phyloP scores from a whole-genome alignment of 2,329 filamentous ascomycete species.

The Penicillium oxalicum region DNA sequence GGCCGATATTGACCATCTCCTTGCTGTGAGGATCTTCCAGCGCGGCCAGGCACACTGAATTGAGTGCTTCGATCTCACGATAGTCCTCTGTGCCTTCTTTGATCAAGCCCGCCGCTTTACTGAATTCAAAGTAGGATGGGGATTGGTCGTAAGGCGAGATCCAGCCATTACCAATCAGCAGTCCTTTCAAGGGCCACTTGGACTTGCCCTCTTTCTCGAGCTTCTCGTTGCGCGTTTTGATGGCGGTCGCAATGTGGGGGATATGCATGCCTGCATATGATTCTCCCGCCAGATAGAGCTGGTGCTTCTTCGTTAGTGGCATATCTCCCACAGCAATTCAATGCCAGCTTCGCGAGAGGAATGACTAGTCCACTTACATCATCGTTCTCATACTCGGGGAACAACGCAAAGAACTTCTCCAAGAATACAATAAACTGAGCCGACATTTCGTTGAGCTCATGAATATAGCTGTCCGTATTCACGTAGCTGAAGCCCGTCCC shows the following conservation, averaged over 20 bases:
- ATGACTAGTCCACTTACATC: slow-evolving; percentile 61
- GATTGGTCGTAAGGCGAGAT: slow-evolving; percentile 89
- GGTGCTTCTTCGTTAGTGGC: too few species aligned
- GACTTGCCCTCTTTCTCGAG: slow-evolving; percentile 31
- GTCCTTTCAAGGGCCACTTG: slow-evolving; percentile 72
- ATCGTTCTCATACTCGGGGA: slow-evolving; percentile 85
- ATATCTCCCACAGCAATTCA: slow-evolving; percentile 9
- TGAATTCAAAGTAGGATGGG: slow-evolving; percentile 73
- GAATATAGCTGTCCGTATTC: slow-evolving; percentile 78
- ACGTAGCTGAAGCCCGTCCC: slow-evolving; percentile 96
- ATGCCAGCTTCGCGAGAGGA: too few species aligned
- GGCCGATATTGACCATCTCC: slow-evolving; percentile 59
- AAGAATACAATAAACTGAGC: slow-evolving; percentile 80
- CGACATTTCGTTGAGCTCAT: slow-evolving; percentile 84
- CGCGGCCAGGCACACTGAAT: slow-evolving; percentile 60
- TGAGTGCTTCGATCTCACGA: slow-evolving; percentile 61
- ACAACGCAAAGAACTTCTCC: slow-evolving; percentile 84
- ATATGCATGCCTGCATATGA: slow-evolving; percentile 97
- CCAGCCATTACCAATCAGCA: slow-evolving; percentile 97
- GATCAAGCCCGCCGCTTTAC: slow-evolving; percentile 70
- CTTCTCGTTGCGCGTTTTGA: slow-evolving; percentile 79
- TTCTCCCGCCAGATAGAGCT: slow-evolving; percentile 94
- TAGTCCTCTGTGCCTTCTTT: slow-evolving; percentile 59
- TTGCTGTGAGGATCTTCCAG: slow-evolving; percentile 55
- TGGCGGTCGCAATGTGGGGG: slow-evolving; percentile 88